Evolutionary conservation across 2,329 filamentous ascomycete genomes (phyloP).

Genomic region (Fusarium sp.): DNA sequence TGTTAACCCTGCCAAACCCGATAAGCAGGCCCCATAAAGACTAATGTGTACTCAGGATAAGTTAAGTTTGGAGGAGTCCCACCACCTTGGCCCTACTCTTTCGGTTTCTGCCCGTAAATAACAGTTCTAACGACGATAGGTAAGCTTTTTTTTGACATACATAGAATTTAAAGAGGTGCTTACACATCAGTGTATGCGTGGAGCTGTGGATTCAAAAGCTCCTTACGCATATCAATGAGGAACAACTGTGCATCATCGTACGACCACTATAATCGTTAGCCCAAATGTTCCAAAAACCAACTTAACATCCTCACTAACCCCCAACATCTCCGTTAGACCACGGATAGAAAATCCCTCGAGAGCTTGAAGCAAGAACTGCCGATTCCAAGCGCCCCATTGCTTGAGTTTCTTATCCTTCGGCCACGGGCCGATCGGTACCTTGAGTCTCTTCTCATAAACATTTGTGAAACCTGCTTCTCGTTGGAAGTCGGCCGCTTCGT

Average conservation of each 20-base stretch:
- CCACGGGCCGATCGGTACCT: constrained; percentile 31
- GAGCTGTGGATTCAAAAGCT: constrained; percentile 14
- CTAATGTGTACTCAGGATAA: too few species aligned
- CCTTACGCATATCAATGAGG: constrained; percentile 18
- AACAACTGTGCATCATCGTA: constrained; percentile 27
- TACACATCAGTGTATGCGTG: constrained; percentile 25
- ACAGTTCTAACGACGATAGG: not conserved
- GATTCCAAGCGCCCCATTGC: constrained; percentile 37
- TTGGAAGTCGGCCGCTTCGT: constrained; percentile 10
- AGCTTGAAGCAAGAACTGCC: constrained; percentile 24
- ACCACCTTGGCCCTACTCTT: not conserved
- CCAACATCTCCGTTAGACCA: constrained; percentile 22
- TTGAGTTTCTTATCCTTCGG: constrained; percentile 34
- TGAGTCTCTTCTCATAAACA: constrained; percentile 25
- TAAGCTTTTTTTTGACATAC: too few species aligned
- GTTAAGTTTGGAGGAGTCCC: too few species aligned
- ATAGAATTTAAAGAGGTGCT: rapidly evolving
- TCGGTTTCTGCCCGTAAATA: constrained; percentile 20
- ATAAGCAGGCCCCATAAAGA: too few species aligned
- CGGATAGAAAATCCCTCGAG: constrained; percentile 36
- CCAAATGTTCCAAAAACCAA: rapidly evolving
- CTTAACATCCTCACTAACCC: not conserved
- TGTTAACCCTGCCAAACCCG: too few species aligned
- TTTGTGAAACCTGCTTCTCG: constrained; percentile 15
- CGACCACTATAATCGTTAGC: constrained; percentile 14